Base-by-base conservation (phyloP, 805 yeast species). In the Candida boleticola region DNA sequence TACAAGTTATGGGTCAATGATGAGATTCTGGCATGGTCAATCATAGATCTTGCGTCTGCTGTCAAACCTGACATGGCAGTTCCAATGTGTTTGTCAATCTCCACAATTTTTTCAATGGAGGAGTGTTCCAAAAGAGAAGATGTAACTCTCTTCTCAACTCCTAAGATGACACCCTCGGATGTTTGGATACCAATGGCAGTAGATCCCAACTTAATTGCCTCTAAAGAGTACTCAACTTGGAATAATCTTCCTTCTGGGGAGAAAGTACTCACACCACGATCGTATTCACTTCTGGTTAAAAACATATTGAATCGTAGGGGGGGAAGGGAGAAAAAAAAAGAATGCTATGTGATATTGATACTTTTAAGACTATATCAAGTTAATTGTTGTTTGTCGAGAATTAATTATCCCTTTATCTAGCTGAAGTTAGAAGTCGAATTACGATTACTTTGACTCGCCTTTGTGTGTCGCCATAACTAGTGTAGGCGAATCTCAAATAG, bases 61-160 rank as follows among this genome's bases (percentile, higher is more conserved):
- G 98, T 93, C 50, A 95, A 76, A 3, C 99, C 99, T 49, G 95
- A 83, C 97, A 93, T 93, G 54, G 99, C 99, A 69, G 97, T 89
- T 37, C 99, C 99, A 43, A 93, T 82, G 61, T 93, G 99, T 36
- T 72, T 71, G 60, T 93, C 99, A 44, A 93, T 85, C 60, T 93
- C 99, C 52, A 93, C 87, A 51, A 93, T 90, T 66, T 93, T 93
- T 61, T 95, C 99, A 59, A 95, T 90, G 34, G 96, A 87, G 22
- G 92, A 85, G 22, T 92, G 81, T 64, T 95, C 99, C 44, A 93
- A 76, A 48, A 93, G 71, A 10, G 95, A 77, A 7, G 97, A 90
- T 0, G 97, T 92, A 20, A 93, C 97, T 61, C 98, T 79, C 66
- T 93, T 95, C 69, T 93, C 99, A 20, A 95, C 99, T 22, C 97